These are phyloP conservation scores for Persicaria tinctoria DNA, from an alignment of 148 eudicot species.

Conservation along the genomic window DNA sequence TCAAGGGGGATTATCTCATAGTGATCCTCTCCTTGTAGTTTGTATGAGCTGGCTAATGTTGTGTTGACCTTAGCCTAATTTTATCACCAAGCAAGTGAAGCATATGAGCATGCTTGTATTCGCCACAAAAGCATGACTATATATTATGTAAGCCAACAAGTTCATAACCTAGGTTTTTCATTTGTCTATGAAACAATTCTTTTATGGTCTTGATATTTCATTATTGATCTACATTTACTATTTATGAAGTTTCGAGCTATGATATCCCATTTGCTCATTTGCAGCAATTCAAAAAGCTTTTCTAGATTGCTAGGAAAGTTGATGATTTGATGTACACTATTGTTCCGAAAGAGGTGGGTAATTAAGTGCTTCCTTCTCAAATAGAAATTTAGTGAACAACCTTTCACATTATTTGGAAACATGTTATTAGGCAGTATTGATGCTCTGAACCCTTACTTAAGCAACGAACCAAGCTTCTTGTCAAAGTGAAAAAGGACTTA, in stretches of 20 bases:
- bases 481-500: no score
- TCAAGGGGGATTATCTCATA: neutral
- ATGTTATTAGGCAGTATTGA: neutral
- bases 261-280: no score
- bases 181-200: no score
- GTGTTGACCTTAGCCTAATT: slow-evolving; percentile 86
- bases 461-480: no score
- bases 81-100: slow-evolving; percentile 97
- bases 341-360: slow-evolving; percentile 75
- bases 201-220: no score
- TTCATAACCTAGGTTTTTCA: slow-evolving; percentile 11
- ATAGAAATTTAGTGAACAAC: neutral
- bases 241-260: no score
- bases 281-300: slow-evolving; percentile 95
- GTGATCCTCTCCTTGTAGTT: slow-evolving; percentile 39
- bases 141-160: slow-evolving; percentile 51
- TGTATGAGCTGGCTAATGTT: slow-evolving; percentile 93
- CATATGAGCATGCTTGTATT: slow-evolving; percentile 90
- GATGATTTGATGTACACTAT: slow-evolving; percentile 86
- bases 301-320: slow-evolving; percentile 79
- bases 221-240: no score
- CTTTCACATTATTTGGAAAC: neutral
- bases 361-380: slow-evolving; percentile 1
- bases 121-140: slow-evolving; percentile 85
- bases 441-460: no score